Evolutionary conservation across 2,329 filamentous ascomycete species (phyloP), one percentile per base, ranked within the genome.

Genomic region (Fusarium tricinctum): DNA sequence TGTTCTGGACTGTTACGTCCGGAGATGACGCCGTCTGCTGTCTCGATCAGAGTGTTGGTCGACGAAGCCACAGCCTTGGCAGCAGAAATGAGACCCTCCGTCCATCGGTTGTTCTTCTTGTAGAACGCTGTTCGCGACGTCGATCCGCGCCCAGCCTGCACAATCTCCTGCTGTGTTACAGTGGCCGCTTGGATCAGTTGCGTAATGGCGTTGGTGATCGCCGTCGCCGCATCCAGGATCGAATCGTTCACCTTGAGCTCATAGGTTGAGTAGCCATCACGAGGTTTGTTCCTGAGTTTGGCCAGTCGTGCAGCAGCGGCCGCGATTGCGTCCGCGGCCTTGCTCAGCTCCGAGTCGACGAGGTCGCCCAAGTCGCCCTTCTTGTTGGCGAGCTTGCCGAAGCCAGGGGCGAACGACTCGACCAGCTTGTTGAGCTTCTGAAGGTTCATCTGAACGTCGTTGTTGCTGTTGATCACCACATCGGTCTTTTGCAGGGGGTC

Each of bases 61-160:
- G 94, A 97, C 3, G 88, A 87, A 5, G 96, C 96, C 19, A 99
- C 96, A 1, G 96, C 96, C 82, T 99, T 99, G 69, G 96, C 95
- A 1, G 96, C 96, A 38, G 93, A 97, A 77, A 99, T 97, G 63
- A 99, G 89, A 47, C 96, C 96, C 77, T 99, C 96, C 0, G 96
- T 99, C 96, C 96, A 99, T 52, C 96, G 89, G 82, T 98, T 99
- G 87, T 99, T 97, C 85, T 98, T 98, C 87, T 98, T 98, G 89
- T 99, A 99, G 80, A 99, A 99, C 23, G 94, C 94, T 3, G 94
- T 97, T 59, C 91, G 88, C 44, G 93, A 97, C 51, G 92, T 93
- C 26, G 91, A 92, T 35, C 96, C 96, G 20, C 92, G 91, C 9
- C 96, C 96, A 67, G 97, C 93, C 69, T 94, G 91, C 43, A 99